Conservation (phyloP, 352 stramenopile genomes). For the Pythium phragmitis region DNA sequence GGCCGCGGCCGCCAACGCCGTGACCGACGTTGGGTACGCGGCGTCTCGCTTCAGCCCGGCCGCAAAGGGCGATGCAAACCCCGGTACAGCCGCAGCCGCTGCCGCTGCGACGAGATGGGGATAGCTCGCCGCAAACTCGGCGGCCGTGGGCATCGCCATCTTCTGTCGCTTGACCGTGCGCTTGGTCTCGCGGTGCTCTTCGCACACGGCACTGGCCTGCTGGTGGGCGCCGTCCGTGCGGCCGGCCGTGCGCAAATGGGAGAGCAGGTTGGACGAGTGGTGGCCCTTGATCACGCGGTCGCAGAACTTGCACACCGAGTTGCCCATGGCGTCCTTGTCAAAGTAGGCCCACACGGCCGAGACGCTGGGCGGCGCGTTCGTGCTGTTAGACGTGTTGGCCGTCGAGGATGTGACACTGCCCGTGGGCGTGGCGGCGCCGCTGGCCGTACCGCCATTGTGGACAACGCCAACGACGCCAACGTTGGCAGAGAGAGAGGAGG, state of each 20-base stretch:
- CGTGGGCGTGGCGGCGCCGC: constrained; percentile 12
- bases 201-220: constrained; percentile 70
- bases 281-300: constrained; percentile 83
- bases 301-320: constrained; percentile 86
- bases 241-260: constrained; percentile 70
- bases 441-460: constrained; percentile 7
- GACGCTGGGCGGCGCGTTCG: constrained; percentile 51
- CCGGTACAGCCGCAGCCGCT: constrained; percentile 37
- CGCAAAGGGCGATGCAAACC: constrained; percentile 24
- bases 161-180: constrained; percentile 79
- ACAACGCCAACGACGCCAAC: neutral
- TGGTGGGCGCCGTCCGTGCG: constrained; percentile 69
- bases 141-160: constrained; percentile 43
- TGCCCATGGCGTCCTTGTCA: constrained; percentile 69
- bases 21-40: constrained; percentile 19
- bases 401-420: constrained; percentile 5
- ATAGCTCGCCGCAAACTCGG: constrained; percentile 52
- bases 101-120: constrained; percentile 44
- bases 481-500: neutral
- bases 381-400: constrained; percentile 27
- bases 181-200: constrained; percentile 81
- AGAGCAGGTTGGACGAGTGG: constrained; percentile 82
- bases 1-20: constrained; percentile 38
- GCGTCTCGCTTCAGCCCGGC: constrained; percentile 31
- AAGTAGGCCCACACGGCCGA: constrained; percentile 86